These are phyloP conservation scores for Hansenula anomala DNA, from an alignment of 1,139 yeast species.

Conservation along the genomic window DNA sequence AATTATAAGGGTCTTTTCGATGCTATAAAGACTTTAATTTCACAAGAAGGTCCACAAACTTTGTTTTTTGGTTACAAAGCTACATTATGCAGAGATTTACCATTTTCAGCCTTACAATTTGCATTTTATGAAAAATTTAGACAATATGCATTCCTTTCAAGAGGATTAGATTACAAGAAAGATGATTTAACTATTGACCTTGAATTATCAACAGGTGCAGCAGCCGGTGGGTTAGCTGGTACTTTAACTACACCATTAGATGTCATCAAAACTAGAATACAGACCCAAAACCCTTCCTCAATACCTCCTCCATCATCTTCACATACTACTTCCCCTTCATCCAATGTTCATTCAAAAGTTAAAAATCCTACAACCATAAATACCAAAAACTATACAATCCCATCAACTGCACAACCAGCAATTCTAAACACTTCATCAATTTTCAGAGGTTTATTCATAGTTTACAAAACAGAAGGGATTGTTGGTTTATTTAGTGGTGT, in stretches of 20 bases:
- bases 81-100: conserved; percentile 84
- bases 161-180: conserved; percentile 12
- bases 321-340: not conserved
- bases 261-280: conserved; percentile 90
- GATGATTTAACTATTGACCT: conserved; percentile 49
- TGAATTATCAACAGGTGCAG: conserved; percentile 85
- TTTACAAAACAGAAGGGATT: conserved; percentile 72
- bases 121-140: conserved; percentile 91
- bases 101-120: conserved; percentile 92
- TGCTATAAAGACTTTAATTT: conserved; percentile 62
- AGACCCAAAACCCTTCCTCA: conserved; percentile 48
- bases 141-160: conserved; percentile 41
- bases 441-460: conserved; percentile 54
- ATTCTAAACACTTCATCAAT: conserved; percentile 50
- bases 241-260: conserved; percentile 79
- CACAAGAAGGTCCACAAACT: conserved; percentile 69
- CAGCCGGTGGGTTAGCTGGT: conserved; percentile 97
- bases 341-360: conserved; percentile 7
- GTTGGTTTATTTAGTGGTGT: conserved; percentile 87
- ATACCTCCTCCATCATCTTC: not conserved
- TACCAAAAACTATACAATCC: conserved; percentile 10
- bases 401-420: conserved; percentile 25
- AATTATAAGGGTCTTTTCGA: conserved; percentile 70
- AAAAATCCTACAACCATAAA: conserved; percentile 9
- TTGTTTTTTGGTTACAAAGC: conserved; percentile 91